These are phyloP conservation scores for Castanospermum australe DNA, from an alignment of 306 rosid species.

Conservation along the genomic window DNA sequence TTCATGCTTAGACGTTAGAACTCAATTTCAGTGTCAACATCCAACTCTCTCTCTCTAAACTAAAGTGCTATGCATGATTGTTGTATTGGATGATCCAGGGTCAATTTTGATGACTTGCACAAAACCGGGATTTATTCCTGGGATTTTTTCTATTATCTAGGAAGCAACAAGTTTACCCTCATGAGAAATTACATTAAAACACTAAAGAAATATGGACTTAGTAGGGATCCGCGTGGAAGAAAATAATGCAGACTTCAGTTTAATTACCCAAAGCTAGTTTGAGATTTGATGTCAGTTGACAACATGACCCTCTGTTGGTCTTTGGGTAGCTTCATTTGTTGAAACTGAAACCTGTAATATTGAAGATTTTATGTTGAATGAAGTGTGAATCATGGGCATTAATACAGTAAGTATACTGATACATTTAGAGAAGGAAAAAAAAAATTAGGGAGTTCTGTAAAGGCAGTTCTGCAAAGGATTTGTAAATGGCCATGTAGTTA, in stretches of 20 bases:
- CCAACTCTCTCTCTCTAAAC: background rate
- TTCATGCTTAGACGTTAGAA: slow-evolving; percentile 10
- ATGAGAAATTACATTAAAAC: slow-evolving; percentile 68
- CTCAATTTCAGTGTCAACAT: background rate
- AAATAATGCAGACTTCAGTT: slow-evolving; percentile 46
- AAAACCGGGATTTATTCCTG: slow-evolving; percentile 88
- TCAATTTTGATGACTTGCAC: slow-evolving; percentile 84
- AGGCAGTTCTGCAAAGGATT: background rate
- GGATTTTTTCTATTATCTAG: slow-evolving; percentile 73
- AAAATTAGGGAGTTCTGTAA: background rate
- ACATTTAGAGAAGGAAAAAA: background rate
- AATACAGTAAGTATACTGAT: background rate
- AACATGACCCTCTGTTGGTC: background rate
- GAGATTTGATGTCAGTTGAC: slow-evolving; percentile 18
- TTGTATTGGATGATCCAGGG: slow-evolving; percentile 49
- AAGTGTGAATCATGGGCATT: background rate
- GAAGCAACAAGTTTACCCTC: slow-evolving; percentile 72
- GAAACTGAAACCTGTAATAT: slow-evolving; percentile 1
- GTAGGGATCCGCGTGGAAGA: slow-evolving; percentile 71
- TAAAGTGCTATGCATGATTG: background rate
- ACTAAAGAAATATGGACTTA: slow-evolving; percentile 69
- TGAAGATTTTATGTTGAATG: slow-evolving; percentile 24
- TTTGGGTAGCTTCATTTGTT: slow-evolving; percentile 24
- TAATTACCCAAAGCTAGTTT: slow-evolving; percentile 1
- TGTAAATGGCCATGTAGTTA: background rate